Percentiles rank a stretch among this genome's conserved stretches.
phyloP scores from a whole-genome alignment of 2,329 filamentous ascomycete genomes.

The Pseudocercospora cruenta region DNA sequence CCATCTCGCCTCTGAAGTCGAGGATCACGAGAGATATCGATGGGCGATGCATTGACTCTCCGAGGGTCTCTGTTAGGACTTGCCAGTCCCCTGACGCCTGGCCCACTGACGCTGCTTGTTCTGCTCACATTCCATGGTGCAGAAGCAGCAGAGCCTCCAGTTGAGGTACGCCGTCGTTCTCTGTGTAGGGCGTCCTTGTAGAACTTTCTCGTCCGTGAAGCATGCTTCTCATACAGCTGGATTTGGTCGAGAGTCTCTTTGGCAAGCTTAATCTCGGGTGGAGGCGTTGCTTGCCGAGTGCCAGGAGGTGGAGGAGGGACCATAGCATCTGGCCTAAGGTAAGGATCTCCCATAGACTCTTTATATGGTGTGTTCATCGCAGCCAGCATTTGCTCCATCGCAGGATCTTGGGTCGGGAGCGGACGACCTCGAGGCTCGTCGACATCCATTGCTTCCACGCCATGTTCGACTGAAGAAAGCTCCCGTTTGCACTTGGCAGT shows the following conservation, averaged over 20 bases:
- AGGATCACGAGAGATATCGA: neutral
- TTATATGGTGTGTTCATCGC: constrained; percentile 24
- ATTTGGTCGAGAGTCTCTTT: constrained; percentile 24
- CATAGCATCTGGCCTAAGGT: neutral
- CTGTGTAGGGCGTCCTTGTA: constrained; percentile 25
- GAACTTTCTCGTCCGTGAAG: constrained; percentile 19
- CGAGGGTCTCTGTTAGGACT: neutral
- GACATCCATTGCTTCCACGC: constrained; percentile 4
- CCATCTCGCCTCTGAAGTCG: neutral
- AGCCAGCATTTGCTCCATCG: constrained; percentile 16
- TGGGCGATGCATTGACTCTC: neutral
- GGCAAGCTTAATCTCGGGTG: constrained; percentile 17
- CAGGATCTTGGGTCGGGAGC: neutral
- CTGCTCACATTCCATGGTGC: constrained; percentile 5
- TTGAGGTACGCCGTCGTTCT: neutral
- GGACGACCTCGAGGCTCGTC: neutral
- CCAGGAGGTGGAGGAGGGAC: constrained; percentile 2
- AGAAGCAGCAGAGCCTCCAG: neutral
- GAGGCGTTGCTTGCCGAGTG: constrained; percentile 19
- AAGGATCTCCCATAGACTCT: constrained; percentile 26
- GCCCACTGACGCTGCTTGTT: neutral
- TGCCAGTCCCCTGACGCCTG: neutral
- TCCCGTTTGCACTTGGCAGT: constrained; percentile 15
- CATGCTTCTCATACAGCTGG: constrained; percentile 28
- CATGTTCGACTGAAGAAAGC: neutral